Evolutionary conservation across 345 rosid species (phyloP).

Genomic region (Linum trigynum): DNA sequence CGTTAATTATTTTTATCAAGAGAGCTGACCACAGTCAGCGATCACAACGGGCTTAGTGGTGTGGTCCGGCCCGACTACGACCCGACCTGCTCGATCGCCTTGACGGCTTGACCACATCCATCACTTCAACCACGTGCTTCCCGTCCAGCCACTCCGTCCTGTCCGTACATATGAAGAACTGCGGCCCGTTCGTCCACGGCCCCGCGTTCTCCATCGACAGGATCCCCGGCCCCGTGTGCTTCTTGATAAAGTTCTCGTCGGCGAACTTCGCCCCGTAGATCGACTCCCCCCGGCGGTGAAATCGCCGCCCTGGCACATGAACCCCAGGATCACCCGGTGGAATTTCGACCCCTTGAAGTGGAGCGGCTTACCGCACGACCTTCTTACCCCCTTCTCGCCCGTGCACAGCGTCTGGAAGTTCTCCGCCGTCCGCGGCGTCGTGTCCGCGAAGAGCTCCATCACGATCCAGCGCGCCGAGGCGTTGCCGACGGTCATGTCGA

Average conservation of each 20-base stretch:
- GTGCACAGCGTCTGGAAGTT: constrained; percentile 78
- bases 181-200: too few relatives aligned
- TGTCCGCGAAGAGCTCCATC: constrained; percentile 76
- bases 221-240: too few relatives aligned
- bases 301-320: constrained; percentile 86
- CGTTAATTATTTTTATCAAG: too few relatives aligned
- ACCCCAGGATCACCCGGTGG: constrained; percentile 75
- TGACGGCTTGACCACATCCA: constrained; percentile 47
- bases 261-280: too few relatives aligned
- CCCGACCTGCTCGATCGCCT: constrained; percentile 66
- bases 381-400: constrained; percentile 67
- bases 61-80: constrained; percentile 37
- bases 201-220: too few relatives aligned
- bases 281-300: constrained; percentile 17
- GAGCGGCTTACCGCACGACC: constrained; percentile 37
- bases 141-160: constrained; percentile 78
- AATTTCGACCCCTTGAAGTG: constrained; percentile 75
- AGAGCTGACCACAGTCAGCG: constrained; percentile 54
- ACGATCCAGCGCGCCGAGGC: constrained; percentile 55
- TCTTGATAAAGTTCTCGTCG: too few relatives aligned
- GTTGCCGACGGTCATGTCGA: constrained; percentile 61
- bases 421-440: constrained; percentile 61
- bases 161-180: constrained; percentile 6
- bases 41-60: constrained; percentile 46
- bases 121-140: constrained; percentile 81